Conservation (phyloP, 2,329 filamentous ascomycete species). For the Exophiala alcalophila region DNA sequence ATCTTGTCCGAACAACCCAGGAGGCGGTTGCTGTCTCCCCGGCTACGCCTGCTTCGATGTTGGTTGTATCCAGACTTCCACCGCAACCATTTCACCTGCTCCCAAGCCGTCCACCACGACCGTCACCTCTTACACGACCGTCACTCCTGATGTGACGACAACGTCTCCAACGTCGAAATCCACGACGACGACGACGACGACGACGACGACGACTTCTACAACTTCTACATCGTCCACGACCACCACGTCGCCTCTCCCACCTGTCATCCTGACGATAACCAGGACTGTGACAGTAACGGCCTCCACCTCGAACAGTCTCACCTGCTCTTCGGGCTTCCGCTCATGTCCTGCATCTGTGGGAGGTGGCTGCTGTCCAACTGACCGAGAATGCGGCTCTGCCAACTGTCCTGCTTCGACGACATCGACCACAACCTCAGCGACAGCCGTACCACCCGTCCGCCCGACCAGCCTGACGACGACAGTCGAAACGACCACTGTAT, state of each 20-base stretch:
- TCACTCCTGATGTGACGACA: slow-evolving; percentile 14
- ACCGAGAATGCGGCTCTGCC: slow-evolving; percentile 43
- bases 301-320: slow-evolving; percentile 34
- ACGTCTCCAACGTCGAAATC: slow-evolving; percentile 31
- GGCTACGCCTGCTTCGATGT: slow-evolving; percentile 56
- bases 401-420: slow-evolving; percentile 37
- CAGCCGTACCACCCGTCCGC: slow-evolving; percentile 38
- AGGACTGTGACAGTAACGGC: slow-evolving; percentile 23
- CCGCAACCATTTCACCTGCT: slow-evolving; percentile 26
- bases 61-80: slow-evolving; percentile 49
- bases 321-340: slow-evolving; percentile 46
- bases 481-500: slow-evolving; percentile 21
- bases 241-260: slow-evolving; percentile 28
- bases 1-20: slow-evolving; percentile 52
- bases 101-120: slow-evolving; percentile 24
- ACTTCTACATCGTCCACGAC: slow-evolving; percentile 39
- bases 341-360: slow-evolving; percentile 47
- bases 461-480: slow-evolving; percentile 34
- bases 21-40: slow-evolving; percentile 62
- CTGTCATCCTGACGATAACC: slow-evolving; percentile 16
- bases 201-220: slow-evolving; percentile 26
- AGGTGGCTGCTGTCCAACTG: slow-evolving; percentile 45
- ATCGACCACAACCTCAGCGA: slow-evolving; percentile 27
- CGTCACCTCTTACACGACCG: slow-evolving; percentile 29
- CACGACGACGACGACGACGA: slow-evolving; percentile 33